These are phyloP conservation scores for Kwoniella dendrophila DNA, from an alignment of 768 basidiomycete genomes.

Conservation along the genomic window DNA sequence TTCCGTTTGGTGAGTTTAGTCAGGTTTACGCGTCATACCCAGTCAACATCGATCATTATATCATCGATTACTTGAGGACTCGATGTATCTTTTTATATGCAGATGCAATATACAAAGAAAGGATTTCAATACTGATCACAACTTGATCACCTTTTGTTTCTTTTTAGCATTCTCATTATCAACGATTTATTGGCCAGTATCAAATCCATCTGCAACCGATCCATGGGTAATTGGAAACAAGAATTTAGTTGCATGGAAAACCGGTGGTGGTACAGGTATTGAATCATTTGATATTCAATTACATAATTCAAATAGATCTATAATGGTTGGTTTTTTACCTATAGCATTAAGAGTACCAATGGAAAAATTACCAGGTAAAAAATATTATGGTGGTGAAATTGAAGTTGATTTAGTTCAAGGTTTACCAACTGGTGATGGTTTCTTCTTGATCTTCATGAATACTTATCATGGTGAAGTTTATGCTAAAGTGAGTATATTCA, in stretches of 20 bases:
- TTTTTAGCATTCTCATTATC: conserved; percentile 23
- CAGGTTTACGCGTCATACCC: neutral
- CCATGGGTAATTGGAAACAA: conserved; percentile 54
- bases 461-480: conserved; percentile 52
- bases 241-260: conserved; percentile 48
- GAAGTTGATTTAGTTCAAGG: conserved; percentile 44
- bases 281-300: conserved; percentile 54
- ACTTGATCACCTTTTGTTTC: neutral
- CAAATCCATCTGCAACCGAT: conserved; percentile 27
- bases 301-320: conserved; percentile 45
- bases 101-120: too few relatives aligned
- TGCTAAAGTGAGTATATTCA: conserved; percentile 30
- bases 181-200: conserved; percentile 53
- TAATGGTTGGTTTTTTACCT: conserved; percentile 51
- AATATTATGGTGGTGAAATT: conserved; percentile 52
- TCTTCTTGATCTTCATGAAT: conserved; percentile 53
- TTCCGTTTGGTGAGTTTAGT: conserved; percentile 9
- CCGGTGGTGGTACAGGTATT: conserved; percentile 52
- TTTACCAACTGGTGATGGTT: conserved; percentile 42
- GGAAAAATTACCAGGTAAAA: conserved; percentile 44
- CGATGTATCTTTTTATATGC: too few relatives aligned
- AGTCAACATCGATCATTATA: too few relatives aligned
- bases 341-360: conserved; percentile 53
- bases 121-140: too few relatives aligned
- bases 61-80: too few relatives aligned